A percentile compares a stretch with the other conserved stretches of the same genome.
Evolutionary conservation across 768 basidiomycete genomes (phyloP).

Genomic region (Lentinus tigrinus): DNA sequence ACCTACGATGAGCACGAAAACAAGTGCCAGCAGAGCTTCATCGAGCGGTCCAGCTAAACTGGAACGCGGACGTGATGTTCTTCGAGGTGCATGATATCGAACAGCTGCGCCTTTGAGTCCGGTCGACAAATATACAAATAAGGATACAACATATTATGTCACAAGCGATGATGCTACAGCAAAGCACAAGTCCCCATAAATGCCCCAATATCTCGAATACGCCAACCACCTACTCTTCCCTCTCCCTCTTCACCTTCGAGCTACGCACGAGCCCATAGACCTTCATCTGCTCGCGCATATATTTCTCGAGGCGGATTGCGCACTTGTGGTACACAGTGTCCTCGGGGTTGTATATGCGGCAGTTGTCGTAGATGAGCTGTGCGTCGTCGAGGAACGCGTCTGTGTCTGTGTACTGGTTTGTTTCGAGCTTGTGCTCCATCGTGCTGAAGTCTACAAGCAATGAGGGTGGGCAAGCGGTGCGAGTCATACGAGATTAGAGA

Average conservation of each 20-base stretch:
- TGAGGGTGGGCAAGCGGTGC: neutral
- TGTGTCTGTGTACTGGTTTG: slow-evolving; percentile 76
- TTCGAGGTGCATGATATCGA: too few relatives aligned
- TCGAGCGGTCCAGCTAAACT: too few relatives aligned
- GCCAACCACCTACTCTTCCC: slow-evolving; percentile 1
- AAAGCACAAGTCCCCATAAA: neutral
- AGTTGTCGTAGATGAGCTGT: slow-evolving; percentile 86
- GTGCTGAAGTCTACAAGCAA: slow-evolving; percentile 69
- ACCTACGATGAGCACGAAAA: too few relatives aligned
- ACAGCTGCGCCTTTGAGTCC: too few relatives aligned
- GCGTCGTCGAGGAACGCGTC: slow-evolving; percentile 78
- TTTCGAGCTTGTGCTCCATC: slow-evolving; percentile 88
- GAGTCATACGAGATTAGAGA: neutral
- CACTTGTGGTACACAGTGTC: slow-evolving; percentile 77
- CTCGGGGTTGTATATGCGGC: slow-evolving; percentile 84
- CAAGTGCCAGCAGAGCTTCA: too few relatives aligned
- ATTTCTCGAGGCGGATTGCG: slow-evolving; percentile 81
- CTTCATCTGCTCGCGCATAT: slow-evolving; percentile 50
- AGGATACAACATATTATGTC: neutral
- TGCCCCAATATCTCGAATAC: slow-evolving; percentile 15
- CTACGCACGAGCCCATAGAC: slow-evolving; percentile 16
- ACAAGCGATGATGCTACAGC: neutral
- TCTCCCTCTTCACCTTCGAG: slow-evolving; percentile 25
- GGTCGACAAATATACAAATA: neutral
- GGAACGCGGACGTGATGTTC: too few relatives aligned